Base-by-base conservation (phyloP, 768 basidiomycete genomes). In the Lactifluus volemus region DNA sequence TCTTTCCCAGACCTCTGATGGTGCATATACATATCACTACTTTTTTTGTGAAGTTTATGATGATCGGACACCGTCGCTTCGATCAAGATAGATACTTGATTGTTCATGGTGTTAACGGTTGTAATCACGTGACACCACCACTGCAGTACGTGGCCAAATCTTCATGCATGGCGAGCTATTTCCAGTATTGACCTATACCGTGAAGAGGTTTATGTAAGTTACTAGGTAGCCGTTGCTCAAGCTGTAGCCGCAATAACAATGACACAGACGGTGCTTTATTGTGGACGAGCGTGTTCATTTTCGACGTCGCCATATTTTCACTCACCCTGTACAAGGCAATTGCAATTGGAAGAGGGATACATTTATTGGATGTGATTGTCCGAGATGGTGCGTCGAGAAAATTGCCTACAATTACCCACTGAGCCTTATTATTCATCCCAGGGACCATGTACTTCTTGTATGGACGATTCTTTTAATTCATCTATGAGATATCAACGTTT, bases 401-500 rank as follows among this genome's bases (percentile, higher is more conserved):
- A 25, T 25, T 25, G 25, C 25, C 14, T 19, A 10, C 5, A 7
- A 0, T 17, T 17, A 10, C 7, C 8, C 45, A 36, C 17, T 19
- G 14, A 29, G 25, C 5, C 19, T 53, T 4, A 62, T 19, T 17
- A 14, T 30, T 8, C 45, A 15, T 34, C 8, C 2, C 30, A 62
- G 61, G 61, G 5, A 25, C 61, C 52, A 53, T 62, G 32, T 62
- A 62, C 47, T 62, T 41, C 52, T 62, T 56, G 61, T 62, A 53
- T 15, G 61, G 4, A 14, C 3, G 14, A 11, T 29, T 48, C 38
- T 15, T 9, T 19, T 21, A 12, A 15, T 42, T 55, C n/a, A 8
- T 30, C n/a, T 32, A 41, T 14, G 30, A 41, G 9, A n/a, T 45
- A 19, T 4, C 29, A 10, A 61, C 19, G 14, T 11, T 42, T 30